These are phyloP conservation scores for Crucihimalaya himalaica DNA, from an alignment of 345 rosid species.

Conservation along the genomic window DNA sequence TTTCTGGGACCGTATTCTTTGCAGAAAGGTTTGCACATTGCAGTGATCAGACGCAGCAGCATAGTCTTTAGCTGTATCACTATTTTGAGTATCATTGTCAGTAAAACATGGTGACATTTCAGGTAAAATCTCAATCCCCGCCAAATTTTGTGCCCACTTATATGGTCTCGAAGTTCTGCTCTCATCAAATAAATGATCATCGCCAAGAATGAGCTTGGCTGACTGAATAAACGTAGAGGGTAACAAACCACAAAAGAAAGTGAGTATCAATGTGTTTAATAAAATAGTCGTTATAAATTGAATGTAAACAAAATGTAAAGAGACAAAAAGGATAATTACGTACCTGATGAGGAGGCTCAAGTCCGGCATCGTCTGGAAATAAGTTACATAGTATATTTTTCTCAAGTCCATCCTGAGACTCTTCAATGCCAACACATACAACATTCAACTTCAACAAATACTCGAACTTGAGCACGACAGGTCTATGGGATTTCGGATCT, in stretches of 20 bases:
- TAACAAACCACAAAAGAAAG: constrained; percentile 1
- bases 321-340: constrained; percentile 9
- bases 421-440: constrained; percentile 73
- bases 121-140: constrained; percentile 89
- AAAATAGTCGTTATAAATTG: not conserved
- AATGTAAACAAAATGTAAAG: not conserved
- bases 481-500: constrained; percentile 62
- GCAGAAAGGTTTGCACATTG: constrained; percentile 71
- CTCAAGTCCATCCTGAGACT: constrained; percentile 56
- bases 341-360: constrained; percentile 94
- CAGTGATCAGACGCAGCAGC: constrained; percentile 60
- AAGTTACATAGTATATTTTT: constrained; percentile 64
- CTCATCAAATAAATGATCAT: constrained; percentile 53
- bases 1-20: constrained; percentile 70
- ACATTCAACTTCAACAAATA: constrained; percentile 79
- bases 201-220: constrained; percentile 73
- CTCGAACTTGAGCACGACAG: constrained; percentile 66
- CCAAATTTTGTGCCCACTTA: constrained; percentile 94
- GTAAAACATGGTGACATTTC: constrained; percentile 75
- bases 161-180: constrained; percentile 75
- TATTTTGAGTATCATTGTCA: constrained; percentile 46
- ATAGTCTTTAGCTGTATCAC: constrained; percentile 53
- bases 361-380: constrained; percentile 79
- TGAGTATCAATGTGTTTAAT: constrained; percentile 3
- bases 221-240: constrained; percentile 54